Conservation (phyloP, 1,284 basidiomycete species). For the Erythrobasidium hasegawianum region DNA sequence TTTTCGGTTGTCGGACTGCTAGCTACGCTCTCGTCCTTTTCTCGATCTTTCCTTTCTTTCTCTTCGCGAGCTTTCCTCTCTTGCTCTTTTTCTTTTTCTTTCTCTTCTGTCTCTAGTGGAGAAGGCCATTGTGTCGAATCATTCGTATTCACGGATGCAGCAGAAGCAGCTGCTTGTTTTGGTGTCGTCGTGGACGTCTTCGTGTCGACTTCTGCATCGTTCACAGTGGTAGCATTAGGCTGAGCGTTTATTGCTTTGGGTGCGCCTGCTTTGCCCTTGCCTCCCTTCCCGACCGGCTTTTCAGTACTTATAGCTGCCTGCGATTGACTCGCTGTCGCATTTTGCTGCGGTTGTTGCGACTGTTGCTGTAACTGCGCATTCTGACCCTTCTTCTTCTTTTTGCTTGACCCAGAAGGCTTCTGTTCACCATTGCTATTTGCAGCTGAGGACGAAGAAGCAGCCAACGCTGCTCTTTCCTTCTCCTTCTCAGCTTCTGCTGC, state of each 20-base stretch:
- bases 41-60: not conserved
- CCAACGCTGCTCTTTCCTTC: constrained; percentile 2
- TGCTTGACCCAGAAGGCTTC: not conserved
- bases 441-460: not conserved
- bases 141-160: not conserved
- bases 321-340: not conserved
- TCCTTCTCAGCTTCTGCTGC: constrained; percentile 10
- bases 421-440: constrained; percentile 2
- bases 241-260: not conserved
- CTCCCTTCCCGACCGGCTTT: not conserved
- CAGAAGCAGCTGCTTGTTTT: not conserved
- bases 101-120: not conserved
- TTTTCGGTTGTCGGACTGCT: not conserved
- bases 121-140: not conserved
- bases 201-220: too few species aligned
- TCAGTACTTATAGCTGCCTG: not conserved
- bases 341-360: not conserved
- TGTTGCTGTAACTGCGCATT: not conserved
- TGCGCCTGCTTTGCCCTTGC: not conserved
- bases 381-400: not conserved
- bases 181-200: too few species aligned
- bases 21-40: not conserved
- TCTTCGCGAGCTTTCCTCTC: not conserved
- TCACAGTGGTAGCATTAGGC: too few species aligned
- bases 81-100: not conserved